A percentile compares a stretch with the other conserved stretches of the same genome.
Conservation (phyloP, 805 yeast genomes). For the Candida xiaguanensis region DNA sequence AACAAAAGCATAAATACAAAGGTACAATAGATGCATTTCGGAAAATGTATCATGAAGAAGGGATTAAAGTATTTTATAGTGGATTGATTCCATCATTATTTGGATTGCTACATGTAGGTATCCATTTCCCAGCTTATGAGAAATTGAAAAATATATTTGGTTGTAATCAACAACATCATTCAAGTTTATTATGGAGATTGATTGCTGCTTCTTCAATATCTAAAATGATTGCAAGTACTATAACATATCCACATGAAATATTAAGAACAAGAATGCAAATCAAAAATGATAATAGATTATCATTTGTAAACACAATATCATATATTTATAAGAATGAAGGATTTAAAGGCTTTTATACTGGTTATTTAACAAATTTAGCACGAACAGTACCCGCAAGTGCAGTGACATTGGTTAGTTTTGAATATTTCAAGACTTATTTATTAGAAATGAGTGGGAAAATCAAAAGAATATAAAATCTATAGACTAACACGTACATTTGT, state of each 20-base stretch:
- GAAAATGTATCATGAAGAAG: constrained; percentile 78
- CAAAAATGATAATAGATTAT: constrained; percentile 15
- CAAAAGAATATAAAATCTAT: constrained; percentile 1
- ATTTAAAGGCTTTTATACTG: constrained; percentile 78
- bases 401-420: constrained; percentile 90
- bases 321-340: constrained; percentile 66
- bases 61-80: constrained; percentile 74
- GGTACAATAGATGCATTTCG: constrained; percentile 83
- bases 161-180: constrained; percentile 13
- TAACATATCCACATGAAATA: constrained; percentile 95
- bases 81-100: constrained; percentile 88
- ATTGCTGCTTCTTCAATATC: constrained; percentile 69
- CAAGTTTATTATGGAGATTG: constrained; percentile 25
- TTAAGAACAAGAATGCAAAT: constrained; percentile 88
- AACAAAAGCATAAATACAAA: constrained; percentile 48
- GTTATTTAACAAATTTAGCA: constrained; percentile 78
- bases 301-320: constrained; percentile 28
- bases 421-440: constrained; percentile 63
- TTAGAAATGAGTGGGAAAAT: constrained; percentile 27
- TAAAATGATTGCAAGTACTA: constrained; percentile 81
- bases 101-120: constrained; percentile 90
- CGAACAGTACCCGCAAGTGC: constrained; percentile 95
- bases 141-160: constrained; percentile 57
- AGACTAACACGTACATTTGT: neutral
- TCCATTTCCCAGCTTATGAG: constrained; percentile 94